Evolutionary conservation across 805 yeast genomes (phyloP).

Genomic region (Spathaspora sp.): DNA sequence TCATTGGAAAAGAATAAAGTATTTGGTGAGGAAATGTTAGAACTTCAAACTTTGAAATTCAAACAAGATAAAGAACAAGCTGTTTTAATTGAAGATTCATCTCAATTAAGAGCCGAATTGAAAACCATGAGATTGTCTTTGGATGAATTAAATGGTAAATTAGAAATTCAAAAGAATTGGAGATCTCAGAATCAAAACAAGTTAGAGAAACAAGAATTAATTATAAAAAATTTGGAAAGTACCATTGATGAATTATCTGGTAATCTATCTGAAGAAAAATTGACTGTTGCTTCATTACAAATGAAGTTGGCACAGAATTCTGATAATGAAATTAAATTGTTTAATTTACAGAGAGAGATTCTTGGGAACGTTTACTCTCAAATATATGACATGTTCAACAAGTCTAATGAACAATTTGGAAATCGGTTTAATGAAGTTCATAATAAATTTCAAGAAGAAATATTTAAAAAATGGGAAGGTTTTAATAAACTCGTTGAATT

Average conservation of each 20-base stretch:
- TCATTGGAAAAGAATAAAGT: not conserved
- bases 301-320: not conserved
- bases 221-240: conserved; percentile 2
- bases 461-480: not conserved
- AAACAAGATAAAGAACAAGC: not conserved
- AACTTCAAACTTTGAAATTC: not conserved
- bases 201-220: conserved; percentile 1
- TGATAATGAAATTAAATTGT: not conserved
- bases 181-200: not conserved
- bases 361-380: not conserved
- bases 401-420: not conserved
- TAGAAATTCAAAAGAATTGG: not conserved
- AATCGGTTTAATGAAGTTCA: not conserved
- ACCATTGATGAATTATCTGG: conserved; percentile 7
- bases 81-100: not conserved
- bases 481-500: not conserved
- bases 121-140: not conserved
- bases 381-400: not conserved
- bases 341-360: not conserved
- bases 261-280: conserved; percentile 6
- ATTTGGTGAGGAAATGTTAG: not conserved
- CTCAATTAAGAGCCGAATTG: not conserved
- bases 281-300: conserved; percentile 1
- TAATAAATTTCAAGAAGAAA: not conserved
- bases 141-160: not conserved